Base-by-base conservation (phyloP, 345 rosid species). In the Dovyalis caffra region DNA sequence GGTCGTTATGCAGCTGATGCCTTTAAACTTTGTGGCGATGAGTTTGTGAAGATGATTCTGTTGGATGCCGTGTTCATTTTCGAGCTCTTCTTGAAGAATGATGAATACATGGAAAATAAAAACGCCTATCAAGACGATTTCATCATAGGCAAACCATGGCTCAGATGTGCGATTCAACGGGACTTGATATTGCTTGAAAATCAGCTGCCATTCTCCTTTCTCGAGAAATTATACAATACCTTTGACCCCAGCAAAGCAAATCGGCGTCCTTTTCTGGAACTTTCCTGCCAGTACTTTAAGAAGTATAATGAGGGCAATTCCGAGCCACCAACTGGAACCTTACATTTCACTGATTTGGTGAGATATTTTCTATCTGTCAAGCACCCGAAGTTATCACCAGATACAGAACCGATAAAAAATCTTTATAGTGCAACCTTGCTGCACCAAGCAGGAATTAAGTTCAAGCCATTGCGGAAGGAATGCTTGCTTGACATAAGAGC, bases 171-270 rank as follows among this genome's bases (percentile, higher is more conserved):
- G 49, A 60, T 69, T 2, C 61, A 25, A 3, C 28, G 45, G n/a
- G 79, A 69, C 43, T 37, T 76, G 38, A 21, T 69, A 6, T 35
- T 76, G 38, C 74, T 76, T 7, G 74, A 76, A 70, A 76, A 70
- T 47, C 74, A 76, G 57, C 63, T 76, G 10, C 74, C 79, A 4
- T 76, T 62, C 26, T 69, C 33, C 3, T 8, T 69, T 28, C 69
- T 76, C 8, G 5, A 63, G 0, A 2, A 49, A 9, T 15, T 76
- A 32, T 76, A 76, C n/a, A n/a, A n/a, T 2, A 0, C 10, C 2
- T 69, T 37, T 45, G 64, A 70, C n/a, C 57, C 0, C 53, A 2
- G 5, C 3, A 45, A 8, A 31, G n/a, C 14, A 8, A 18, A 8
- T 0, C 5, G 14, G 14, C 53, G 25, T 7, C 1, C 37, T 38